Evolutionary conservation across 108 stramenopile species (phyloP).

Genomic region (Pseudonitzschia multistriata): DNA sequence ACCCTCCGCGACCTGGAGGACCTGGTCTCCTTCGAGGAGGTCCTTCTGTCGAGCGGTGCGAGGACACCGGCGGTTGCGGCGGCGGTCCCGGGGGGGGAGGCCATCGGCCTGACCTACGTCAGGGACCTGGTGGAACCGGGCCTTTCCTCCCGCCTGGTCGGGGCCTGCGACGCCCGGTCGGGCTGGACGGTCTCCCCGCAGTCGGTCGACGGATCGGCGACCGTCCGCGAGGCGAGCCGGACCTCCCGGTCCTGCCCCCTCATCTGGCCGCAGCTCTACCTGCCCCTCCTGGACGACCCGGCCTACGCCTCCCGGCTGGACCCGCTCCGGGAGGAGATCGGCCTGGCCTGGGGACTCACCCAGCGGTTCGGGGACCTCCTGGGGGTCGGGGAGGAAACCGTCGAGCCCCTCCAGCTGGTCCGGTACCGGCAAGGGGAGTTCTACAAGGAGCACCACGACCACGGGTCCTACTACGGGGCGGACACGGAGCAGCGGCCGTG

Average conservation of each 20-base stretch:
- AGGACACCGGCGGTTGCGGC: too few species aligned
- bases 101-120: neutral
- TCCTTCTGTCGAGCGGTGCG: too few species aligned
- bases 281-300: neutral
- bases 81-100: neutral
- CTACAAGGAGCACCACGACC: constrained; percentile 31
- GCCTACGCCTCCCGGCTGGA: neutral
- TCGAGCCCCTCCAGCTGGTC: constrained; percentile 31
- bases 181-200: constrained; percentile 10
- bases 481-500: constrained; percentile 18
- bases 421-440: constrained; percentile 18
- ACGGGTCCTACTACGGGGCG: constrained; percentile 22
- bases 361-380: neutral
- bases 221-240: neutral
- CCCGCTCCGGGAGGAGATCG: neutral
- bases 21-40: too few species aligned
- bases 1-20: too few species aligned
- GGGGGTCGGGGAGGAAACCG: neutral
- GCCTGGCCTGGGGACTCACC: constrained; percentile 18
- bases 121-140: neutral
- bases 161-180: constrained; percentile 1
- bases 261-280: constrained; percentile 8
- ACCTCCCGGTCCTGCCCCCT: constrained; percentile 7
- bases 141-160: neutral
- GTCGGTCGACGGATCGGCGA: constrained; percentile 4